A percentile compares a stretch with the other conserved stretches of the same genome.
phyloP scores from a whole-genome alignment of 2,329 filamentous ascomycete genomes.

The Penicillium hordei region DNA sequence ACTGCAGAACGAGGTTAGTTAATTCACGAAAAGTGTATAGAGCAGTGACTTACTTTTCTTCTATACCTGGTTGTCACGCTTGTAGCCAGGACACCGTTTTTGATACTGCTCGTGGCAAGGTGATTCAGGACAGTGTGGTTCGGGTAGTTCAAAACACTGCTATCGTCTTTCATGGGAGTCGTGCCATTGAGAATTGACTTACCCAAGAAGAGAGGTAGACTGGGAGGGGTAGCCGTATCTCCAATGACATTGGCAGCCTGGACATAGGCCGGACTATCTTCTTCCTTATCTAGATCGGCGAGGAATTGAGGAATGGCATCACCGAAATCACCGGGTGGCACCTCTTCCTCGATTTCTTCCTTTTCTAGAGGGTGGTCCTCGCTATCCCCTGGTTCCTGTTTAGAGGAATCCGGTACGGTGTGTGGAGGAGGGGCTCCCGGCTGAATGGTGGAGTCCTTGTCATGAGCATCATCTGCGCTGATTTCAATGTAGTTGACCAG shows the following conservation, averaged over 20 bases:
- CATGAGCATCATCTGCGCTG: constrained; percentile 66
- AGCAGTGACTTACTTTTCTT: constrained; percentile 60
- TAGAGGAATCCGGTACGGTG: constrained; percentile 39
- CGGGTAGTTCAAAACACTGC: constrained; percentile 92
- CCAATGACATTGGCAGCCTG: constrained; percentile 72
- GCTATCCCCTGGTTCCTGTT: constrained; percentile 39
- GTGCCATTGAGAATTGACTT: constrained; percentile 93
- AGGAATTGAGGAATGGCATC: constrained; percentile 79
- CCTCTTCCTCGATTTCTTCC: constrained; percentile 55
- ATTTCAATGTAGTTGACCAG: constrained; percentile 98
- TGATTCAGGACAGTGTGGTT: constrained; percentile 98
- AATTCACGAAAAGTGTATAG: not conserved
- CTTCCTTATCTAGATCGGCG: constrained; percentile 76
- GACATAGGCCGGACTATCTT: constrained; percentile 72
- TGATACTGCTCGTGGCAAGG: constrained; percentile 95
- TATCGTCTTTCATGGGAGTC: constrained; percentile 94
- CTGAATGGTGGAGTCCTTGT: constrained; percentile 38
- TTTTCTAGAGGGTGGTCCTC: constrained; percentile 29
- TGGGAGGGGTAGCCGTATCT: constrained; percentile 79
- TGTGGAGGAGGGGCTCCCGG: constrained; percentile 47
- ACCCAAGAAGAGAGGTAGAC: constrained; percentile 82
- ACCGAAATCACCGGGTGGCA: constrained; percentile 63
- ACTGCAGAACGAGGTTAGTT: constrained; percentile 48
- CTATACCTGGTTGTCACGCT: constrained; percentile 97
- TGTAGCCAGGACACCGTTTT: constrained; percentile 90